Evolutionary conservation across 2,329 filamentous ascomycete genomes (phyloP).

Genomic region (Microascus cirrosus): DNA sequence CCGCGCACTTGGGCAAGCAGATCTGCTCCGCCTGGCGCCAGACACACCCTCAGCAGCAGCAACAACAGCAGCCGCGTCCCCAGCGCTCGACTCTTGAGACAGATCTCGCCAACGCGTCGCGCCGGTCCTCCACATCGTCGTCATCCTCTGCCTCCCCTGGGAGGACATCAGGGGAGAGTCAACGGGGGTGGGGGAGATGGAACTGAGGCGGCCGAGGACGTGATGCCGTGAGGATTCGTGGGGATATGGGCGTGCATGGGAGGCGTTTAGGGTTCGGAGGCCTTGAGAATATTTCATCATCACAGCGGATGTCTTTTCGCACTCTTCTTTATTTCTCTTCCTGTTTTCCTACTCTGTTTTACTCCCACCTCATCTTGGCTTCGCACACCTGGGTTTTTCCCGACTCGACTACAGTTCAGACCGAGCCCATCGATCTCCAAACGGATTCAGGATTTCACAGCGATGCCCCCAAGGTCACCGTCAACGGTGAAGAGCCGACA

Average conservation of each 20-base stretch:
- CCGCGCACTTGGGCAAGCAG: slow-evolving; percentile 48
- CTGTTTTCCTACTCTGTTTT: too few relatives aligned
- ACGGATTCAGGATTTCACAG: too few relatives aligned
- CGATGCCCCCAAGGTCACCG: too few relatives aligned
- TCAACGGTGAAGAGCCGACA: too few relatives aligned
- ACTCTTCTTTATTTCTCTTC: too few relatives aligned
- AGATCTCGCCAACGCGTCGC: slow-evolving; percentile 1
- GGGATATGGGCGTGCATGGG: background rate
- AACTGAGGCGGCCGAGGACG: background rate
- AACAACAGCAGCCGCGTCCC: slow-evolving; percentile 9
- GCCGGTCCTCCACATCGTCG: slow-evolving; percentile 15
- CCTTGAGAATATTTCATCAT: too few relatives aligned
- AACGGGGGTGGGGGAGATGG: background rate
- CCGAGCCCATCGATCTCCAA: too few relatives aligned
- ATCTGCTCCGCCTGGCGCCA: slow-evolving; percentile 49
- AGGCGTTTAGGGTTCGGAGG: too few relatives aligned
- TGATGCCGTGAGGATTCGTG: background rate
- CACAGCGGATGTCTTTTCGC: too few relatives aligned
- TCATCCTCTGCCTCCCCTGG: slow-evolving; percentile 13
- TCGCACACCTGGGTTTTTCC: too few relatives aligned
- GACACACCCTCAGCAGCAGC: slow-evolving; percentile 25
- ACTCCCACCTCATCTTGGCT: too few relatives aligned
- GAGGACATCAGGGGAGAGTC: background rate
- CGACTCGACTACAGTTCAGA: too few relatives aligned
- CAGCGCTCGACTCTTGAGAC: slow-evolving; percentile 4